Evolutionary conservation across 495 filamentous ascomycete species (phyloP), one percentile per base, ranked within the genome.

Genomic region (Tuber aestivum): DNA sequence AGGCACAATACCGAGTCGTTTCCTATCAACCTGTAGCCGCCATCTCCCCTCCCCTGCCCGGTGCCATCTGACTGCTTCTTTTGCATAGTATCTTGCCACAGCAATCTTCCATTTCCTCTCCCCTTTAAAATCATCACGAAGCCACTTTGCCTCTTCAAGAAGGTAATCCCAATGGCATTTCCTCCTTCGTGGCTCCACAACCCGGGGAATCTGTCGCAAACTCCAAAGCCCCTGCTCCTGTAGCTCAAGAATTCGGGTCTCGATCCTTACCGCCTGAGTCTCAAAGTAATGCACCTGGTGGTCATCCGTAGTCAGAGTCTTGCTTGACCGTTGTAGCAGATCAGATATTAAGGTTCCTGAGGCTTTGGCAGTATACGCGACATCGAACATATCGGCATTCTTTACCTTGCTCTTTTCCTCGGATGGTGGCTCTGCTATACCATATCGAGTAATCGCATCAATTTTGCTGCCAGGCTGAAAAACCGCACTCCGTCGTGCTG

Each of bases 41-140:
- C 72, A 61, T 37, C 70, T 45, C 74, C 81, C 76, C 32, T 74
- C 72, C 8, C 76, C 72, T 14, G 70, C 35, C 16, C 69, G 50
- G 50, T 83, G 78, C 81, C 81, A 83, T 10, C 82, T 76, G 20
- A 70, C 79, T 56, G 75, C 72, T 72, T 76, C 77, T 41, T 83
- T 74, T 20, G 72, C 81, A 44, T 79, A 37, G 23, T 76, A 71
- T 32, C 81, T 90, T 3, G 94, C 94, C 61, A 91, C 88, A 70
- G 92, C 89, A 76, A 90, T 89, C 83, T 97, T 97, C 93, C 93
- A 97, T 83, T 96, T 97, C 41, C 93, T 86, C 83, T 99, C 95
- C 84, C 97, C 93, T 42, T 92, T 87, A 80, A 98, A 98, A 85
- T 99, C 95, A 3, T 93, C 97, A 50, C 93, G 89, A 90, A 99